Conservation (phyloP, 1,284 basidiomycete species). For the Ganoderma multipileum region DNA sequence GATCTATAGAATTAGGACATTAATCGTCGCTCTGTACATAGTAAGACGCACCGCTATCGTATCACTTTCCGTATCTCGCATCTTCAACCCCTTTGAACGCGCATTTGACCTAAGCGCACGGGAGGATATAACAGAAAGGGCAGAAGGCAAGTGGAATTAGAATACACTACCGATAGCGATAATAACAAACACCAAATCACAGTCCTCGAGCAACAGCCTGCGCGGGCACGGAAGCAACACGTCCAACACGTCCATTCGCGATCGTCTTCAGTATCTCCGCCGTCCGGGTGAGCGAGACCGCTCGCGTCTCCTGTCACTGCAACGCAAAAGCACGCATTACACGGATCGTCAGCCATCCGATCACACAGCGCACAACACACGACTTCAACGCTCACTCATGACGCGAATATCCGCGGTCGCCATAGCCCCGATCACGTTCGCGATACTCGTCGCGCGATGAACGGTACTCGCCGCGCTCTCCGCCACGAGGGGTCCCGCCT, state of each 20-base stretch:
- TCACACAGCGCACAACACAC: conserved; percentile 10
- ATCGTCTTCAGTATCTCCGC: conserved; percentile 61
- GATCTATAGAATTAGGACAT: not conserved
- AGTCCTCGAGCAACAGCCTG: conserved; percentile 5
- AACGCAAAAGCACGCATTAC: conserved; percentile 14
- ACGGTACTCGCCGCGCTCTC: conserved; percentile 57
- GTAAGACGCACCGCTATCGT: conserved; percentile 1
- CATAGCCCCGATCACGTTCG: conserved; percentile 68
- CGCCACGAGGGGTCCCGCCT: conserved; percentile 41
- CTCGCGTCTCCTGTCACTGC: conserved; percentile 54
- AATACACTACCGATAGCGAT: conserved; percentile 29
- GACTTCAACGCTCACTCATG: conserved; percentile 68
- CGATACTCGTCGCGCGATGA: conserved; percentile 67
- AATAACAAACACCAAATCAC: not conserved
- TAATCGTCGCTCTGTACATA: not conserved
- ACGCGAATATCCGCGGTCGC: conserved; percentile 66
- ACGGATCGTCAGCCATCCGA: conserved; percentile 24
- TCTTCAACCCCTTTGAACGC: not conserved
- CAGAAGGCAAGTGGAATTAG: conserved; percentile 16
- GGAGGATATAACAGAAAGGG: not conserved
- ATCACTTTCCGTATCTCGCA: not conserved
- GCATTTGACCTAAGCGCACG: not conserved
- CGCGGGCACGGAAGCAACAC: not conserved
- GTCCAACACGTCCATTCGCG: not conserved
- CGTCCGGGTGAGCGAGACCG: conserved; percentile 81